These are phyloP conservation scores for Arthroderma sp. DNA, from an alignment of 2,329 filamentous ascomycete species.

Conservation along the genomic window DNA sequence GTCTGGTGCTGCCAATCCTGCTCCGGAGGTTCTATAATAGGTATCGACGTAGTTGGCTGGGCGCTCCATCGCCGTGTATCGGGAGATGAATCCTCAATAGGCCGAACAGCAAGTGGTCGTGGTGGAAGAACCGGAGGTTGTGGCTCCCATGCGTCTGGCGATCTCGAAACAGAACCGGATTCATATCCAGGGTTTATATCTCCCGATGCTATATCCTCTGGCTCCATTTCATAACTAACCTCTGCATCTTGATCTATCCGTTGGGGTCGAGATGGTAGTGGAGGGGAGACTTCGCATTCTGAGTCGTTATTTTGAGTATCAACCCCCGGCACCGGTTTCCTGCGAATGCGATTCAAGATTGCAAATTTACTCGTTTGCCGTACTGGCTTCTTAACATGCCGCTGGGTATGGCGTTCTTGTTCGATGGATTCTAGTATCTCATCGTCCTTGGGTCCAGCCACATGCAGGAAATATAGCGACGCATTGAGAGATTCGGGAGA, in stretches of 20 bases:
- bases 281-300: neutral
- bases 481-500: conserved; percentile 75
- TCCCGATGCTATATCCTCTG: neutral
- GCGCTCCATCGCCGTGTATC: conserved; percentile 8
- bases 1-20: neutral
- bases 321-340: conserved; percentile 27
- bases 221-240: neutral
- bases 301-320: neutral
- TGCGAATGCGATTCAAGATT: conserved; percentile 27
- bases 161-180: neutral
- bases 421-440: conserved; percentile 30
- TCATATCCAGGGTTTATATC: neutral
- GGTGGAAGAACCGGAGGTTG: conserved; percentile 5
- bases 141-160: neutral
- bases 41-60: neutral
- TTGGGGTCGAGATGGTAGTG: neutral
- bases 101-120: conserved; percentile 5
- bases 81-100: neutral
- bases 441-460: conserved; percentile 52
- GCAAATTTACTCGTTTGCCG: conserved; percentile 12
- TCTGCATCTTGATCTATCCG: neutral
- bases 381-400: conserved; percentile 4
- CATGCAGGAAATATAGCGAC: conserved; percentile 84
- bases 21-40: neutral
- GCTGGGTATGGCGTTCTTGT: conserved; percentile 19